These are phyloP conservation scores for Solanum megistacrolobum DNA, from an alignment of 257 asterid species.

Conservation along the genomic window DNA sequence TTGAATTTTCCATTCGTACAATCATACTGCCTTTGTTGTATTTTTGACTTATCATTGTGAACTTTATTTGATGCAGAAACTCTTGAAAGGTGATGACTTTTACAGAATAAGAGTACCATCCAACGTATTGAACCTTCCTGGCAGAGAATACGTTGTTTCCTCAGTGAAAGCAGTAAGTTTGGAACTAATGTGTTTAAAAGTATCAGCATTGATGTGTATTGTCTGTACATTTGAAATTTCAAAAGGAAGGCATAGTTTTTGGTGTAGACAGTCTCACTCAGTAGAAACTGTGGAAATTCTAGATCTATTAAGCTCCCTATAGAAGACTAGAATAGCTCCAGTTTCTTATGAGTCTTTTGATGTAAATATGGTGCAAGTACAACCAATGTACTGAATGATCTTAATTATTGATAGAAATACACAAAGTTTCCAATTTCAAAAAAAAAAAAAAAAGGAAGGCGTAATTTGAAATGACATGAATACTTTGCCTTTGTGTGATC, in stretches of 20 bases:
- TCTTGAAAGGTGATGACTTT: constrained; percentile 80
- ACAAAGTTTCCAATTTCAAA: no score
- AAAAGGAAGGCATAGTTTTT: background rate
- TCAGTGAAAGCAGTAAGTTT: constrained; percentile 83
- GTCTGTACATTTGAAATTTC: background rate
- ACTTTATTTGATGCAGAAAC: constrained; percentile 44
- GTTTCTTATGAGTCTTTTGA: no score
- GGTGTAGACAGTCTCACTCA: no score
- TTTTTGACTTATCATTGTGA: background rate
- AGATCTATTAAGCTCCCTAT: no score
- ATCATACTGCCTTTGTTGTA: background rate
- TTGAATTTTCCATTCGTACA: background rate
- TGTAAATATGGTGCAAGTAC: no score
- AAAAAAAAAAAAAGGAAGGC: background rate
- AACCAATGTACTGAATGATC: no score
- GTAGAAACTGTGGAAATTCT: no score
- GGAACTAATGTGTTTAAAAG: background rate
- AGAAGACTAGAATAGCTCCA: no score
- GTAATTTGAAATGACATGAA: background rate
- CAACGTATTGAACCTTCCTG: constrained; percentile 61
- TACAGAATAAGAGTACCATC: constrained; percentile 80
- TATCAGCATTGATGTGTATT: background rate
- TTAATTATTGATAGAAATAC: no score
- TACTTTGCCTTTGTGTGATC: background rate
- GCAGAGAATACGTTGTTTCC: constrained; percentile 63